Base-by-base conservation (phyloP, 768 basidiomycete species). In the Tricholoma hemisulphureum region DNA sequence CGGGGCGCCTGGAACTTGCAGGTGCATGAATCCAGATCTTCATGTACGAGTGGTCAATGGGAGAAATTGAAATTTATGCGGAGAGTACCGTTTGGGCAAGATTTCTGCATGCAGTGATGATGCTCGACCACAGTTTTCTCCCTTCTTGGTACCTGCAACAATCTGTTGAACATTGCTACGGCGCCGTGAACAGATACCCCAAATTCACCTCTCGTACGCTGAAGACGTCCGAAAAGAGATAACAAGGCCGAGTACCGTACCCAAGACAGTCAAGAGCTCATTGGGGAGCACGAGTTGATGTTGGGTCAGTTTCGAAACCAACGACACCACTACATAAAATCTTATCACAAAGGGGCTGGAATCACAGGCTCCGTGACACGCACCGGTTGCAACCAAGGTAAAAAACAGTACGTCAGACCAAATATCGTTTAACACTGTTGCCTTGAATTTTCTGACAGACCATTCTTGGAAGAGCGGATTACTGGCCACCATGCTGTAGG, bases 141-240 rank as follows among this genome's bases (percentile, higher is more conserved):
- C 89, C 89, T 67, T 88, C 84, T 63, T 83, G 83, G 66, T 85
- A 87, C 63, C 83, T 86, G 53, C 32, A 53, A 28, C n/a, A n/a
- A n/a, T 20, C 32, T 23, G 41, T 35, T 32, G 56, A 18, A 24
- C 23, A 24, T 55, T 11, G 55, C 43, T 4, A n/a, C n/a, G n/a
- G 45, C 20, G 8, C 18, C 18, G 51, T 23, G 8, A 29, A 7
- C 16, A 18, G n/a, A 34, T 8, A 28, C 21, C 4, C 35, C 26
- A 66, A 78, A 59, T n/a, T n/a, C 62, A 85, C 79, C 86, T 75
- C 55, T 87, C 84, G 65, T 88, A 88, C 1, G 88, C 87, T 34
- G 84, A 86, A 10, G 85, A 86, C 6, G 86, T 89, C 59, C 88
- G 76, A 73, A 89, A 91, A 0, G 85, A 86, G 53, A 91, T 83